A percentile compares a stretch with the other conserved stretches of the same genome.
Conservation (phyloP, 768 basidiomycete genomes). For the Agaricus subrufescens region DNA sequence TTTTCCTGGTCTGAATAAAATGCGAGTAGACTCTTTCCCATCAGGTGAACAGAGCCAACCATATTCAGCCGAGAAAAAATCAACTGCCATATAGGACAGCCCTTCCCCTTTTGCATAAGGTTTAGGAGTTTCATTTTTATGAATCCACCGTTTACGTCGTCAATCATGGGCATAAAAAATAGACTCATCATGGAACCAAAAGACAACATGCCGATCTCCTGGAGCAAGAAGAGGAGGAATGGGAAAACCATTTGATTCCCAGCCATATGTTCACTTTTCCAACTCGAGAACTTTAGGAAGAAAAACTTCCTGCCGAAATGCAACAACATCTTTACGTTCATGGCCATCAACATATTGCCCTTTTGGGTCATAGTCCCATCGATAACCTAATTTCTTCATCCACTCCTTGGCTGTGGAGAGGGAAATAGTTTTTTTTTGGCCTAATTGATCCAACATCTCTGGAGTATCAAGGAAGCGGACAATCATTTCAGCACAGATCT, state of each 20-base stretch:
- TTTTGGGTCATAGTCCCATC: constrained; percentile 17
- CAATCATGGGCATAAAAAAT: constrained; percentile 35
- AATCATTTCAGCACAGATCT: constrained; percentile 14
- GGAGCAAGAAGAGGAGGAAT: not conserved
- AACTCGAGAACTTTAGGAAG: constrained; percentile 20
- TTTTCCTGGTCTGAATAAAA: constrained; percentile 20
- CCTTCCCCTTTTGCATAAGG: constrained; percentile 36
- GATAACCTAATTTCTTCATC: constrained; percentile 25
- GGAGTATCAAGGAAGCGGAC: constrained; percentile 12
- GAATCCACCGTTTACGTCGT: constrained; percentile 23
- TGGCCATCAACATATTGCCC: constrained; percentile 18
- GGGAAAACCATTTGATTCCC: not conserved
- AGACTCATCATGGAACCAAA: constrained; percentile 34
- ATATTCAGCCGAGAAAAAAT: constrained; percentile 29
- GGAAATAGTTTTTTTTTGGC: constrained; percentile 15
- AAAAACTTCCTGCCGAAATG: constrained; percentile 25
- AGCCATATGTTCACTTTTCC: not conserved
- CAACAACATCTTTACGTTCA: constrained; percentile 30
- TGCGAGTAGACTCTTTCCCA: constrained; percentile 12
- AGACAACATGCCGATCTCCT: not conserved
- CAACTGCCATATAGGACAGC: constrained; percentile 30
- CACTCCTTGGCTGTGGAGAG: constrained; percentile 21
- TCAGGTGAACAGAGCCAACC: constrained; percentile 21
- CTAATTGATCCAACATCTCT: constrained; percentile 11
- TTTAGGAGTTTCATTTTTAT: constrained; percentile 18